These are phyloP conservation scores for Leccinum longicurvipes DNA, from an alignment of 768 basidiomycete genomes.

Conservation along the genomic window DNA sequence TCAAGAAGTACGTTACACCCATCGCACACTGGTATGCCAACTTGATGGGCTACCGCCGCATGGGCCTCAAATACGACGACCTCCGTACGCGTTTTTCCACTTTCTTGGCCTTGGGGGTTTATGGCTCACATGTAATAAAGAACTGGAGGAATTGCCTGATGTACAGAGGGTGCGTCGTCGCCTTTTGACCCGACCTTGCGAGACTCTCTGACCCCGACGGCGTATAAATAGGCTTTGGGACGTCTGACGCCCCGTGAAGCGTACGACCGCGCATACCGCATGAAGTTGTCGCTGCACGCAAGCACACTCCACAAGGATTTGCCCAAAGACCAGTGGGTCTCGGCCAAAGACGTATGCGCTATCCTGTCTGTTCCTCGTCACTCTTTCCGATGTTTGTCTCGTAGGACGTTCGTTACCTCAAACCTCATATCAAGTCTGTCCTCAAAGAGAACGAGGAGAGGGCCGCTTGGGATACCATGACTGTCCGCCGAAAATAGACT, in stretches of 20 bases:
- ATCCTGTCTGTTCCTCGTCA: neutral
- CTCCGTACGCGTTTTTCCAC: slow-evolving; percentile 57
- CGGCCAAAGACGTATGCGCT: slow-evolving; percentile 63
- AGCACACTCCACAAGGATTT: slow-evolving; percentile 77
- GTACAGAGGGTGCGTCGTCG: slow-evolving; percentile 69
- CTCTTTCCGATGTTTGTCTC: slow-evolving; percentile 7
- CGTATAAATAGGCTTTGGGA: slow-evolving; percentile 60
- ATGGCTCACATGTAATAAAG: slow-evolving; percentile 28
- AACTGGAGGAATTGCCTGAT: slow-evolving; percentile 72
- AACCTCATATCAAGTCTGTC: slow-evolving; percentile 71
- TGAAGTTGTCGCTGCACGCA: slow-evolving; percentile 75
- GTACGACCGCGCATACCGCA: slow-evolving; percentile 89
- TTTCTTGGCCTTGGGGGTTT: neutral
- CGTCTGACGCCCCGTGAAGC: slow-evolving; percentile 76
- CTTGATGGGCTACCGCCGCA: slow-evolving; percentile 76
- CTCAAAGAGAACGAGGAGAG: slow-evolving; percentile 76
- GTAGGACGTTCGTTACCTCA: slow-evolving; percentile 90
- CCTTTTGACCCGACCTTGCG: neutral
- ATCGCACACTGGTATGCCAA: slow-evolving; percentile 81
- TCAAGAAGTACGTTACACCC: slow-evolving; percentile 69
- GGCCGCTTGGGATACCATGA: slow-evolving; percentile 73
- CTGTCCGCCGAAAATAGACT: slow-evolving; percentile 64
- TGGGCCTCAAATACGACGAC: slow-evolving; percentile 94
- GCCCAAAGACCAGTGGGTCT: slow-evolving; percentile 78
- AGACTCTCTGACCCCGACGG: neutral